Evolutionary conservation across 2,329 filamentous ascomycete species (phyloP).

Genomic region (Huntiella moniliformis): DNA sequence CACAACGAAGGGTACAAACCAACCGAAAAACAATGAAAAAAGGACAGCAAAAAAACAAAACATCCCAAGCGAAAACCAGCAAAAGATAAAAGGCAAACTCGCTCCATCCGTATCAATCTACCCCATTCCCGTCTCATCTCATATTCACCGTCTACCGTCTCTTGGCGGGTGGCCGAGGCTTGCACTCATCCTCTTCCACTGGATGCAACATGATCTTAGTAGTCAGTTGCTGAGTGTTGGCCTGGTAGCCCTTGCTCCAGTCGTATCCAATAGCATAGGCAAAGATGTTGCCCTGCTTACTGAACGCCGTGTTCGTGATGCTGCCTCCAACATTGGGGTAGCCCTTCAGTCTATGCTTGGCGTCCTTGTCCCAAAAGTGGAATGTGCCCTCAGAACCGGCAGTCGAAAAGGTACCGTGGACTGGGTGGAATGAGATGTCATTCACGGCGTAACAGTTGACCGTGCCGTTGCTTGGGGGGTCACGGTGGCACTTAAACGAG

Average conservation of each 20-base stretch:
- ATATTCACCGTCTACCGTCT: slow-evolving; percentile 28
- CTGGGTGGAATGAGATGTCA: slow-evolving; percentile 91
- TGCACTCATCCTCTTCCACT: slow-evolving; percentile 43
- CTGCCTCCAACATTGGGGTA: slow-evolving; percentile 70
- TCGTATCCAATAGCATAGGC: slow-evolving; percentile 89
- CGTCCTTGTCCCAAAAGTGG: slow-evolving; percentile 90
- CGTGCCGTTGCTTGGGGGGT: slow-evolving; percentile 53
- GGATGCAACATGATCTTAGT: slow-evolving; percentile 78
- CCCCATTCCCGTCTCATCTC: background rate
- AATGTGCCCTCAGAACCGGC: slow-evolving; percentile 92
- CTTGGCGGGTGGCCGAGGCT: slow-evolving; percentile 39
- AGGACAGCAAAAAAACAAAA: slow-evolving; percentile 1
- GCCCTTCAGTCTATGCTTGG: slow-evolving; percentile 75
- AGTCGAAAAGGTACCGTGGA: slow-evolving; percentile 95
- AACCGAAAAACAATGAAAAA: background rate
- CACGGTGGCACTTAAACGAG: slow-evolving; percentile 97
- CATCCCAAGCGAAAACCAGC: background rate
- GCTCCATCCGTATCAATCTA: background rate
- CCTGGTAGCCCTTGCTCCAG: slow-evolving; percentile 90
- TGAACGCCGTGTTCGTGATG: slow-evolving; percentile 86
- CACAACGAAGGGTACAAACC: background rate
- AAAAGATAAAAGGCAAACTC: background rate
- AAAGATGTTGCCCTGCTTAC: slow-evolving; percentile 64
- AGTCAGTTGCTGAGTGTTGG: slow-evolving; percentile 55
- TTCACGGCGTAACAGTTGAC: slow-evolving; percentile 92